Conservation (phyloP, 2,329 filamentous ascomycete species). For the Alternaria sp. region DNA sequence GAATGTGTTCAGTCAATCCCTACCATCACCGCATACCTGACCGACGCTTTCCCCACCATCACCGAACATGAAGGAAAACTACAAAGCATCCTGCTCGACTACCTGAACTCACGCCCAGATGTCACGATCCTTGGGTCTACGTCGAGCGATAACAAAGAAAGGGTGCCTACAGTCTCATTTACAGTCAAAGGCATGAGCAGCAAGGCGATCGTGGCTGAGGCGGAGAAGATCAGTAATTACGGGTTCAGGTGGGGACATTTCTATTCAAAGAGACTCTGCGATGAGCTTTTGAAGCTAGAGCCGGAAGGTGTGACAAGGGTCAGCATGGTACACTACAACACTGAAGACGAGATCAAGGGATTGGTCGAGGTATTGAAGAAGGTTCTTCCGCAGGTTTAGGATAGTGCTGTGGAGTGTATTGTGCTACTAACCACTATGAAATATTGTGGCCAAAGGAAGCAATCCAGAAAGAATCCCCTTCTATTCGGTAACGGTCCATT, state of each 20-base stretch:
- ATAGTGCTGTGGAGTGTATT: not conserved
- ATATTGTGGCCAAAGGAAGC: not conserved
- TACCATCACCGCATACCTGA: constrained; percentile 69
- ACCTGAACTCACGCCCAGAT: constrained; percentile 62
- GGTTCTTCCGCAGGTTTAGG: constrained; percentile 48
- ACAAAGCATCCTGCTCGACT: constrained; percentile 67
- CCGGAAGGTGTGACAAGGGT: constrained; percentile 73
- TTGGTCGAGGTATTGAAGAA: constrained; percentile 64
- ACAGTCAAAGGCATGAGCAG: constrained; percentile 66
- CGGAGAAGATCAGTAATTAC: constrained; percentile 67
- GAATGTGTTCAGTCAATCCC: constrained; percentile 73
- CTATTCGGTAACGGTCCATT: not conserved
- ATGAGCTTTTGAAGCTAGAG: constrained; percentile 66
- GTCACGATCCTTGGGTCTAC: constrained; percentile 68
- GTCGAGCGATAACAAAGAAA: constrained; percentile 56
- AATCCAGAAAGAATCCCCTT: not conserved
- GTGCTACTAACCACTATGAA: not conserved
- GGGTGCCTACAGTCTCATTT: constrained; percentile 75
- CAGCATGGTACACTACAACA: constrained; percentile 80
- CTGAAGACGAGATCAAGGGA: constrained; percentile 66
- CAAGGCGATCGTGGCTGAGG: constrained; percentile 67
- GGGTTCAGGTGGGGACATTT: constrained; percentile 75
- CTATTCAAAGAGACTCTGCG: constrained; percentile 70
- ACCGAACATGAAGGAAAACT: constrained; percentile 68
- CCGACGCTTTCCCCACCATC: constrained; percentile 54